Conservation (phyloP, 352 stramenopile species). For the Phytopythium chamaehyphon region DNA sequence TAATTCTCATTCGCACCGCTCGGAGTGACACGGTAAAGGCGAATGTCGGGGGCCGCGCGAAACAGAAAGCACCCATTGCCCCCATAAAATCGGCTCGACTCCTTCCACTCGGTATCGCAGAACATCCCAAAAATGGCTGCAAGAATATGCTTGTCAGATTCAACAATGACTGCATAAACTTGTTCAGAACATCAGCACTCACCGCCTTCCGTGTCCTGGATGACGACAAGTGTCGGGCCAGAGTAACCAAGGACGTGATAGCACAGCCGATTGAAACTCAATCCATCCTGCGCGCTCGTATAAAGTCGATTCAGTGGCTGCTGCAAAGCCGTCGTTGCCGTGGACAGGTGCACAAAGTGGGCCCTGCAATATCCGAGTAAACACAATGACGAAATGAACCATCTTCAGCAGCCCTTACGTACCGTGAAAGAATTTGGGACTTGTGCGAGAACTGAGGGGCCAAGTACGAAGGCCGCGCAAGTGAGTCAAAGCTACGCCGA, state of each 20-base stretch:
- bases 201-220: slow-evolving; percentile 66
- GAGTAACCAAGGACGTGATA: slow-evolving; percentile 82
- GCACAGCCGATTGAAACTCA: slow-evolving; percentile 82
- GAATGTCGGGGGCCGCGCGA: slow-evolving; percentile 55
- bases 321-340: slow-evolving; percentile 55
- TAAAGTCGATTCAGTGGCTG: slow-evolving; percentile 60
- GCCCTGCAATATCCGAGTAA: slow-evolving; percentile 27
- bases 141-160: too few species aligned
- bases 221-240: slow-evolving; percentile 63
- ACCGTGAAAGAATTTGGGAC: slow-evolving; percentile 73
- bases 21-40: slow-evolving; percentile 48
- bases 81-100: slow-evolving; percentile 75
- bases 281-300: slow-evolving; percentile 70
- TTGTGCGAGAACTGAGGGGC: slow-evolving; percentile 45
- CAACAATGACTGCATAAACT: neutral
- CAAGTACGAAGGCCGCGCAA: slow-evolving; percentile 50
- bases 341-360: slow-evolving; percentile 61
- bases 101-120: slow-evolving; percentile 83
- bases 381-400: neutral
- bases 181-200: slow-evolving; percentile 1
- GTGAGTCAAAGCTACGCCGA: slow-evolving; percentile 38
- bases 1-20: slow-evolving; percentile 55
- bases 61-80: slow-evolving; percentile 83
- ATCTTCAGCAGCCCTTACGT: neutral
- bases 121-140: slow-evolving; percentile 85